These are phyloP conservation scores for Purshia tridentata DNA, from an alignment of 306 rosid species.

Conservation along the genomic window DNA sequence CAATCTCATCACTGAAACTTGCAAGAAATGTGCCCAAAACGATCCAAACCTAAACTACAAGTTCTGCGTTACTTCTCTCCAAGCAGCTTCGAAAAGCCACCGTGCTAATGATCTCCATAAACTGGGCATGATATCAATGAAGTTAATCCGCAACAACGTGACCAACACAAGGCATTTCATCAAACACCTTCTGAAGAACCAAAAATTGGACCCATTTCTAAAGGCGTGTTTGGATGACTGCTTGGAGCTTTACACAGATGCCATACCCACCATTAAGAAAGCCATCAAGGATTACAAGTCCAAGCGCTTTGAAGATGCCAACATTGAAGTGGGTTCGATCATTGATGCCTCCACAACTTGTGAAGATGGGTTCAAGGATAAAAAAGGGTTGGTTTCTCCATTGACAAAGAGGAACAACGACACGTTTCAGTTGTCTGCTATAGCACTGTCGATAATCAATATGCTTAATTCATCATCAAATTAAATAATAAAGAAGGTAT, in stretches of 20 bases:
- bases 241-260: conserved; percentile 47
- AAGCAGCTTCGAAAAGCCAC: conserved; percentile 31
- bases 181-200: conserved; percentile 39
- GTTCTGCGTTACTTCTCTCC: conserved; percentile 56
- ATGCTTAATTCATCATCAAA: conserved; percentile 26
- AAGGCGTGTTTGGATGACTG: conserved; percentile 60
- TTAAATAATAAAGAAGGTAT: not conserved
- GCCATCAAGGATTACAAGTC: conserved; percentile 40
- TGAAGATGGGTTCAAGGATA: conserved; percentile 70
- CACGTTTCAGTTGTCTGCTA: conserved; percentile 54
- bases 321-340: conserved; percentile 46
- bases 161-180: conserved; percentile 42
- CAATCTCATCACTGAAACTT: conserved; percentile 49
- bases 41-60: conserved; percentile 64
- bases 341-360: conserved; percentile 61
- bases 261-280: conserved; percentile 36
- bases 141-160: conserved; percentile 40
- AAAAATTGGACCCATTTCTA: conserved; percentile 15
- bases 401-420: conserved; percentile 52
- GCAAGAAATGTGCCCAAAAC: conserved; percentile 45
- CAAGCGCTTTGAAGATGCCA: conserved; percentile 45
- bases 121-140: conserved; percentile 53
- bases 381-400: conserved; percentile 38
- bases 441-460: conserved; percentile 60
- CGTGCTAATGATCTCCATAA: conserved; percentile 29